Conservation (phyloP, 495 filamentous ascomycete genomes). For the Lepidopterella palustris region DNA sequence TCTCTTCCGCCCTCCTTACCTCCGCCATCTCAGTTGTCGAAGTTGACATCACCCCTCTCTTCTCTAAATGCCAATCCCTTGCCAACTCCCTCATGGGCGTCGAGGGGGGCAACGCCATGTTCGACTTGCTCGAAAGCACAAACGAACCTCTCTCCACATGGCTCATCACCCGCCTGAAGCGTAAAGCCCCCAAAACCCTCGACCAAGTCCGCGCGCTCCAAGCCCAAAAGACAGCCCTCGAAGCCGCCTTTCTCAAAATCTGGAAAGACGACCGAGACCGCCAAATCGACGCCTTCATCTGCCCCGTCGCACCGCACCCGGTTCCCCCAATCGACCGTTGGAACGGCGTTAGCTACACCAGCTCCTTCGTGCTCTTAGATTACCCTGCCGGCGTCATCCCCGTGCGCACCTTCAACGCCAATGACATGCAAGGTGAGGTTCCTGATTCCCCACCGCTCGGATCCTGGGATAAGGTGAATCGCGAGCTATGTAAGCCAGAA, state of each 20-base stretch:
- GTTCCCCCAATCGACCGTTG: constrained; percentile 57
- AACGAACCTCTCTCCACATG: constrained; percentile 55
- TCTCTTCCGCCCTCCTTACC: constrained; percentile 37
- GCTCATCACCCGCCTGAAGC: constrained; percentile 45
- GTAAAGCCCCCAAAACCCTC: constrained; percentile 39
- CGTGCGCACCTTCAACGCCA: constrained; percentile 43
- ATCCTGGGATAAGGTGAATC: constrained; percentile 57
- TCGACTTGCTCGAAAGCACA: constrained; percentile 49
- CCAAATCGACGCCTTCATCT: constrained; percentile 37
- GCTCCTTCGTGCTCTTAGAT: constrained; percentile 54
- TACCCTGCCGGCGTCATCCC: constrained; percentile 56
- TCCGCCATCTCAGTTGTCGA: constrained; percentile 48
- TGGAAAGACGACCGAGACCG: constrained; percentile 40
- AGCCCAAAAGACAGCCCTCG: constrained; percentile 43
- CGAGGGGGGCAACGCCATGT: constrained; percentile 48
- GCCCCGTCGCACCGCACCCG: constrained; percentile 41
- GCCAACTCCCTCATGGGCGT: constrained; percentile 52
- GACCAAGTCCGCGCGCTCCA: constrained; percentile 46
- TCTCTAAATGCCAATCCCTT: constrained; percentile 48
- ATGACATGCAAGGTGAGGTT: constrained; percentile 48
- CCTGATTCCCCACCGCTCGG: constrained; percentile 36
- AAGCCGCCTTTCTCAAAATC: constrained; percentile 50
- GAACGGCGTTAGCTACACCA: constrained; percentile 57
- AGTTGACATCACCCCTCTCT: constrained; percentile 43
- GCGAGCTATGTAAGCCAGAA: constrained; percentile 50